A percentile compares a stretch with the other conserved stretches of the same genome.
Evolutionary conservation across 345 rosid genomes (phyloP).

Genomic region (Leavenworthia alabamica): DNA sequence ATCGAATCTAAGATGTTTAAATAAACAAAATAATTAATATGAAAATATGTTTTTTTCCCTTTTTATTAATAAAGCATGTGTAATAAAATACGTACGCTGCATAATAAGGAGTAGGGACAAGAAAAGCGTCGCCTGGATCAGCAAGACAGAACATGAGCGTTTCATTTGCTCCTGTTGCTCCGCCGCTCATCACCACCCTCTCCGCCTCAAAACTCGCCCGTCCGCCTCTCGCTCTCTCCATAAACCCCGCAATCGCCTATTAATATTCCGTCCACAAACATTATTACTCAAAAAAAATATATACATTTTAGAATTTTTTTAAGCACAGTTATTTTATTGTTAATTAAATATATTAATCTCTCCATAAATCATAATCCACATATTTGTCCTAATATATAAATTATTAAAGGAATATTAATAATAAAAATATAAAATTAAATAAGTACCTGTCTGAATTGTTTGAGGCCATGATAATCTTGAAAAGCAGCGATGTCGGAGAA

Average conservation of each 20-base stretch:
- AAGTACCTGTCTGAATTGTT: conserved; percentile 52
- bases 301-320: not conserved
- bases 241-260: conserved; percentile 68
- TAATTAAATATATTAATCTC: too few species aligned
- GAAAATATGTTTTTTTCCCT: not conserved
- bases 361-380: not conserved
- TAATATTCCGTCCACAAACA: not conserved
- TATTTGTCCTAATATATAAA: not conserved
- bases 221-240: conserved; percentile 58
- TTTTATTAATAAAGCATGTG: not conserved
- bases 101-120: conserved; percentile 71
- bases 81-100: conserved; percentile 45
- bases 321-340: too few species aligned
- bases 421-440: conserved; percentile 1
- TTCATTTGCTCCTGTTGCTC: conserved; percentile 88
- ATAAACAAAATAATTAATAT: not conserved
- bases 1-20: conserved; percentile 37
- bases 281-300: not conserved
- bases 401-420: not conserved
- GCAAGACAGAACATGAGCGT: conserved; percentile 69
- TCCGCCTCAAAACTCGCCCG: conserved; percentile 49
- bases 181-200: conserved; percentile 75
- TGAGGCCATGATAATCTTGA: conserved; percentile 81
- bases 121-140: conserved; percentile 73
- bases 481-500: conserved; percentile 63